phyloP scores from a whole-genome alignment of 164 flowering plant species.

The Pachysandra terminalis region DNA sequence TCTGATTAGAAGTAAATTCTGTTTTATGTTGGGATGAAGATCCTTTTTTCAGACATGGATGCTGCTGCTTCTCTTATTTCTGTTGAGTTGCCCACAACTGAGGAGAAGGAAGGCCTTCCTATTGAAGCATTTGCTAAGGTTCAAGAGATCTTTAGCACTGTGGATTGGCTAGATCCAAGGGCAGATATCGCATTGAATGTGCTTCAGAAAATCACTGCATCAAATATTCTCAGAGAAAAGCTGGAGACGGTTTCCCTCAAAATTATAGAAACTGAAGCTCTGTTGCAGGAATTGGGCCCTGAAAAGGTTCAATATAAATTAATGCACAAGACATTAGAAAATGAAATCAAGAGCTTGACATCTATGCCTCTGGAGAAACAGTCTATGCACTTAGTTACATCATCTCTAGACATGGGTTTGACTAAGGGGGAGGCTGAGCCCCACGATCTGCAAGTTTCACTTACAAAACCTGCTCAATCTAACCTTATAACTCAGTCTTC shows the following conservation, averaged over 20 bases:
- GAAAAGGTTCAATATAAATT: conserved; percentile 23
- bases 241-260: conserved; percentile 27
- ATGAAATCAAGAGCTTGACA: conserved; percentile 11
- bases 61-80: conserved; percentile 44
- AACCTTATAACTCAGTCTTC: conserved; percentile 49
- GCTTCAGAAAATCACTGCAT: conserved; percentile 46
- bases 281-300: conserved; percentile 22
- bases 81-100: conserved; percentile 44
- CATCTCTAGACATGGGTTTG: conserved; percentile 21
- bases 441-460: conserved; percentile 38
- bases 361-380: conserved; percentile 9
- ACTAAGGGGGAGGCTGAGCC: conserved; percentile 28
- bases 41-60: conserved; percentile 92
- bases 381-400: conserved; percentile 9
- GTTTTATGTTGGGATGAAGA: conserved; percentile 35
- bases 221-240: conserved; percentile 41
- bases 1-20: conserved; percentile 7
- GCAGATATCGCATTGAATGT: conserved; percentile 50
- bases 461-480: conserved; percentile 42
- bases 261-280: conserved; percentile 17
- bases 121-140: conserved; percentile 83
- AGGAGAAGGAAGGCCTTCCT: conserved; percentile 86
- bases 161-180: conserved; percentile 69
- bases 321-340: conserved; percentile 22
- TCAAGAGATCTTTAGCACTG: conserved; percentile 70